Evolutionary conservation across 2,329 filamentous ascomycete species (phyloP).

Genomic region (Fusarium euwallaceae): DNA sequence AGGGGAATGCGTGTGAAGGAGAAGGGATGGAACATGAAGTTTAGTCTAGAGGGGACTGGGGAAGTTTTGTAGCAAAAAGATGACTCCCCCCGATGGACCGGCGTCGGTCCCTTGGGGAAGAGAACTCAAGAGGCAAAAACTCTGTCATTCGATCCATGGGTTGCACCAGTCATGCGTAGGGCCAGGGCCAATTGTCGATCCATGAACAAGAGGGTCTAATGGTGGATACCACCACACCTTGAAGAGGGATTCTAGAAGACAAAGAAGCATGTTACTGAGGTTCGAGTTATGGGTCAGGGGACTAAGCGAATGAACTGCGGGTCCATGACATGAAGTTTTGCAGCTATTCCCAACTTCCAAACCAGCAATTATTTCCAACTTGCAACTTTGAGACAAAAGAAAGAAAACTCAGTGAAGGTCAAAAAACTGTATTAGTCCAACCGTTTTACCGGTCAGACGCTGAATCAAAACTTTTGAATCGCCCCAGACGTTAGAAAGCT

Average conservation of each 20-base stretch:
- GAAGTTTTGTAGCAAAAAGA: conserved; percentile 27
- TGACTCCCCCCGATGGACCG: conserved; percentile 29
- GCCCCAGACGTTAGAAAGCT: conserved; percentile 2
- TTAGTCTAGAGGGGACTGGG: conserved; percentile 10
- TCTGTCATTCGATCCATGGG: conserved; percentile 38
- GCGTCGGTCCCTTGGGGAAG: conserved; percentile 17
- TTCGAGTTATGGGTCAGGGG: not conserved
- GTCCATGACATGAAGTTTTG: not conserved
- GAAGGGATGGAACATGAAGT: not conserved
- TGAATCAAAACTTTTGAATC: not conserved
- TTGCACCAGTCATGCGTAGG: conserved; percentile 27
- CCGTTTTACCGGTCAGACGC: not conserved
- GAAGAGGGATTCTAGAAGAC: conserved; percentile 31
- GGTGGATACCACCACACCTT: not conserved
- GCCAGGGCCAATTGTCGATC: conserved; percentile 30
- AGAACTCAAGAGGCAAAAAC: conserved; percentile 34
- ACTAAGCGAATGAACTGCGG: conserved; percentile 19
- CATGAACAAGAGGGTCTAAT: conserved; percentile 23
- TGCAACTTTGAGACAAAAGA: not conserved
- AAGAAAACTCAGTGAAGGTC: not conserved
- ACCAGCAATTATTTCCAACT: not conserved
- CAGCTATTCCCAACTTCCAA: not conserved
- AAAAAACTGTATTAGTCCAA: not conserved
- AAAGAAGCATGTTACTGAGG: conserved; percentile 8
- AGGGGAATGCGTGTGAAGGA: not conserved